Percentiles rank a stretch among this genome's conserved stretches.
Evolutionary conservation across 768 basidiomycete genomes (phyloP).

Genomic region (Lentinula sp.): DNA sequence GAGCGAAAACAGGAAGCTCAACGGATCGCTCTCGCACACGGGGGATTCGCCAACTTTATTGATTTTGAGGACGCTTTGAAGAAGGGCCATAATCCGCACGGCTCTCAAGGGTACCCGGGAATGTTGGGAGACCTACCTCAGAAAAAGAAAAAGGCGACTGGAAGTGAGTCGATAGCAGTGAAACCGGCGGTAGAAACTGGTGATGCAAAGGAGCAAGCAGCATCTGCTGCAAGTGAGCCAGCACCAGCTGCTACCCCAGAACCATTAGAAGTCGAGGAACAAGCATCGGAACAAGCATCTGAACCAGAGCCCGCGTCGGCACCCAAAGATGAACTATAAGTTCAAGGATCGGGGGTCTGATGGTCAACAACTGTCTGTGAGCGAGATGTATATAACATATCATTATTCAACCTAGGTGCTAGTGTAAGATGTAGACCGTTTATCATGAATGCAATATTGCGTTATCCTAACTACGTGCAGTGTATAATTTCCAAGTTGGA

Average conservation of each 20-base stretch:
- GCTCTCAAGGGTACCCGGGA: conserved; percentile 38
- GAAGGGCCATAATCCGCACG: conserved; percentile 35
- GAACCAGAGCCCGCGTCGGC: background rate
- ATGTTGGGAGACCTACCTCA: conserved; percentile 32
- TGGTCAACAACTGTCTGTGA: background rate
- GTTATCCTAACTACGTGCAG: background rate
- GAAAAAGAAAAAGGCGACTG: conserved; percentile 7
- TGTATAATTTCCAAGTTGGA: background rate
- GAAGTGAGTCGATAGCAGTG: conserved; percentile 7
- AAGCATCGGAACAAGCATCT: background rate
- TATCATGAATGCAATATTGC: background rate
- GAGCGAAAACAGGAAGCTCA: conserved; percentile 47
- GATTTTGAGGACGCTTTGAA: conserved; percentile 47
- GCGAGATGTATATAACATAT: background rate
- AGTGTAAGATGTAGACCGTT: background rate
- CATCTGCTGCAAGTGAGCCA: background rate
- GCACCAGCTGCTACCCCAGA: background rate
- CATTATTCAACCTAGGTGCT: background rate
- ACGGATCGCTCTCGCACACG: conserved; percentile 43
- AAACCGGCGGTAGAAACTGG: background rate
- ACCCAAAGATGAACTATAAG: conserved; percentile 3
- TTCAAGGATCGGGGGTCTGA: background rate
- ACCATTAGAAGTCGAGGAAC: background rate
- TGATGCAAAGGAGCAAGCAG: conserved; percentile 1
- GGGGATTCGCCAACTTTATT: conserved; percentile 42